Percentiles rank a stretch among this genome's conserved stretches.
Conservation (phyloP, 1,284 basidiomycete species). For the Ustilago bromivora region DNA sequence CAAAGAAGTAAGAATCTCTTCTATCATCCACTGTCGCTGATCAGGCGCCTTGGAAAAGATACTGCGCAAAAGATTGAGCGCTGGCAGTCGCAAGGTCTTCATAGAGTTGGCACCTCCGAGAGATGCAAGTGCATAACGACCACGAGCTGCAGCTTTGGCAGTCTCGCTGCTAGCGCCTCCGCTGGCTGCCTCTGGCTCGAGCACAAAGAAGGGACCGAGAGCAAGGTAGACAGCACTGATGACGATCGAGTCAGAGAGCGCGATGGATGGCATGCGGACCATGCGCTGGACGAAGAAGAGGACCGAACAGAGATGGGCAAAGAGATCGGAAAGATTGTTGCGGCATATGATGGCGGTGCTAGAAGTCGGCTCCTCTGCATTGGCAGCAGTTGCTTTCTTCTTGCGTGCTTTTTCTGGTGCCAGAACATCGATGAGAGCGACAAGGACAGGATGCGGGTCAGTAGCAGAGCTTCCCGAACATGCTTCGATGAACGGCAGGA, state of each 20-base stretch:
- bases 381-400: conserved; percentile 30
- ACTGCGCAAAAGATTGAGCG: conserved; percentile 80
- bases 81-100: conserved; percentile 83
- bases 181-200: conserved; percentile 74
- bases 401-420: conserved; percentile 47
- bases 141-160: conserved; percentile 36
- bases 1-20: conserved; percentile 89
- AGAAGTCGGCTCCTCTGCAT: conserved; percentile 21
- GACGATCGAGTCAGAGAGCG: conserved; percentile 72
- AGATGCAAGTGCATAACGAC: conserved; percentile 42
- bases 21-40: conserved; percentile 94
- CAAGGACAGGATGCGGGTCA: conserved; percentile 43
- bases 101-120: conserved; percentile 72
- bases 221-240: conserved; percentile 91
- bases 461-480: conserved; percentile 53
- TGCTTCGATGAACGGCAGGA: conserved; percentile 89
- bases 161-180: conserved; percentile 36
- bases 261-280: conserved; percentile 71
- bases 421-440: conserved; percentile 67
- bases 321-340: conserved; percentile 48
- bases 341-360: conserved; percentile 47
- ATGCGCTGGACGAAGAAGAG: conserved; percentile 70
- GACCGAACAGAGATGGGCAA: conserved; percentile 55
- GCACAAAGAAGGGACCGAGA: conserved; percentile 87
- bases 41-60: conserved; percentile 89